Conservation (phyloP, 192 early-diverging fungal species). For the Coemansia pectinata region DNA sequence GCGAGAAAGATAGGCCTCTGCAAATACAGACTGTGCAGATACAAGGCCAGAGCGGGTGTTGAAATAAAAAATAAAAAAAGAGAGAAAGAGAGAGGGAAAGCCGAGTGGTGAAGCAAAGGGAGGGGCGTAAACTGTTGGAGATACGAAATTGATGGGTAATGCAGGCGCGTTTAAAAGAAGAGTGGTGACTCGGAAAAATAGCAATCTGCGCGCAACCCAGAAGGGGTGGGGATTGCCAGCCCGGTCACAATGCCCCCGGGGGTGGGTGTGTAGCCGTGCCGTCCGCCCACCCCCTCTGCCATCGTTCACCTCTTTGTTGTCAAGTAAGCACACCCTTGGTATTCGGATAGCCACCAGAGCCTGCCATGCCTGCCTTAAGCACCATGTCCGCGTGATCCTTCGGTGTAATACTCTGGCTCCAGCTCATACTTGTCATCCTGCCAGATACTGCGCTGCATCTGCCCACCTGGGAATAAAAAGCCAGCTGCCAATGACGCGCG, state of each 20-base stretch:
- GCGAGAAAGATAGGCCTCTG: background rate
- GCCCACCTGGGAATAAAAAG: background rate
- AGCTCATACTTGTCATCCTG: background rate
- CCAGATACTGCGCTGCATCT: background rate
- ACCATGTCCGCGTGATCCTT: background rate
- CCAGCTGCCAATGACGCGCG: background rate
- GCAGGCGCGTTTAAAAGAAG: conserved; percentile 55
- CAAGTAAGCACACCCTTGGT: background rate
- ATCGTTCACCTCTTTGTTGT: background rate
- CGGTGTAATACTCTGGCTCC: background rate
- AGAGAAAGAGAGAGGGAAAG: conserved; percentile 14
- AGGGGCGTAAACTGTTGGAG: conserved; percentile 28
- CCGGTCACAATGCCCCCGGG: background rate
- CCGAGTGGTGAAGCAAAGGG: background rate
- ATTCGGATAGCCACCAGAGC: background rate
- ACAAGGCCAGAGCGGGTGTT: background rate
- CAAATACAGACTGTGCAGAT: background rate
- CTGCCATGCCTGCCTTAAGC: background rate
- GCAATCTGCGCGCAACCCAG: conserved; percentile 5
- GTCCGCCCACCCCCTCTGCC: background rate
- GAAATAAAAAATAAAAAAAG: conserved; percentile 1
- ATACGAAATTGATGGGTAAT: conserved; percentile 53
- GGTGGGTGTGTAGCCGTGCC: background rate
- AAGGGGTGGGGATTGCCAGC: conserved; percentile 11
- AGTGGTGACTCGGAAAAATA: conserved; percentile 51